phyloP scores from a whole-genome alignment of 352 stramenopile genomes.

The Thalassiosira sp. region DNA sequence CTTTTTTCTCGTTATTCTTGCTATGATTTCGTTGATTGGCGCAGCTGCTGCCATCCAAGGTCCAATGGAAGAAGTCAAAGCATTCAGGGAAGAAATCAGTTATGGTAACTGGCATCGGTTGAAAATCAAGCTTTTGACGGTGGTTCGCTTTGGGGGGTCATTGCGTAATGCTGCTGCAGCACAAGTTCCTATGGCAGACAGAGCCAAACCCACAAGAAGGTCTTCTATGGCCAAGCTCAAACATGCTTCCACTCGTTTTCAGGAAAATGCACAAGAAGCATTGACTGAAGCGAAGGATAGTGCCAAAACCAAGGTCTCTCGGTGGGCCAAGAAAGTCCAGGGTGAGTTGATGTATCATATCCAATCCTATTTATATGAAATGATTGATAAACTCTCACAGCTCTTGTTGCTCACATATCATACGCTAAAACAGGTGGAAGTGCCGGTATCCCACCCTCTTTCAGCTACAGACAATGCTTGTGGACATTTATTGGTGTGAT shows the following conservation, averaged over 20 bases:
- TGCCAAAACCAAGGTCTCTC: slow-evolving; percentile 1
- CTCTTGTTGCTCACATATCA: not conserved
- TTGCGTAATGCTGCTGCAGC: not conserved
- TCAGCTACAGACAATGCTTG: slow-evolving; percentile 23
- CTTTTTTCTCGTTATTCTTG: slow-evolving; percentile 7
- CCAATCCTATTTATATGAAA: not conserved
- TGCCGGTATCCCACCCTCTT: slow-evolving; percentile 27
- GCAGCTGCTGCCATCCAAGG: slow-evolving; percentile 14
- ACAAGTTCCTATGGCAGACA: not conserved
- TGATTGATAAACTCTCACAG: too few species aligned
- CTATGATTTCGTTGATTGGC: slow-evolving; percentile 32
- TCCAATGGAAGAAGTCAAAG: slow-evolving; percentile 4
- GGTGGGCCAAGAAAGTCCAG: slow-evolving; percentile 4
- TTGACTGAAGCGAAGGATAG: not conserved
- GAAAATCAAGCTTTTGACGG: slow-evolving; percentile 26
- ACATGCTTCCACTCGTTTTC: not conserved
- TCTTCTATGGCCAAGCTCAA: not conserved
- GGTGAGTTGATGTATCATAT: not conserved
- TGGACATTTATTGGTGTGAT: slow-evolving; percentile 36
- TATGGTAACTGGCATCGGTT: slow-evolving; percentile 14
- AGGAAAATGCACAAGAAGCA: slow-evolving; percentile 1
- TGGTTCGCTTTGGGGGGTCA: slow-evolving; percentile 23
- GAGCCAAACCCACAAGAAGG: not conserved
- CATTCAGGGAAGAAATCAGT: not conserved
- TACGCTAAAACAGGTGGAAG: slow-evolving; percentile 1